phyloP scores from a whole-genome alignment of 2,329 filamentous ascomycete genomes.

The Alternaria triticimaculans region DNA sequence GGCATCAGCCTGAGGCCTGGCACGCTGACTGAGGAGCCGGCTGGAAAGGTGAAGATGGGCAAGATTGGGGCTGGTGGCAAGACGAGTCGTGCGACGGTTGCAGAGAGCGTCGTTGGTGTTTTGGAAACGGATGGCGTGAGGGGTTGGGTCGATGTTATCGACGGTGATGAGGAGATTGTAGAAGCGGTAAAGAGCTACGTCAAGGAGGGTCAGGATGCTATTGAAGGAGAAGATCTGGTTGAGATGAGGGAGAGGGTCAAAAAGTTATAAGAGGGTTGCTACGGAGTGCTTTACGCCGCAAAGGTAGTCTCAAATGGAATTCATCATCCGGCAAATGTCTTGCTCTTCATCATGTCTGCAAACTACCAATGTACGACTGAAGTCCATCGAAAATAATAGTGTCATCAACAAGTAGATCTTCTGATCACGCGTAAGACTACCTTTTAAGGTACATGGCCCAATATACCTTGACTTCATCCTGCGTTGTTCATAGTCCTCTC shows the following conservation, averaged over 20 bases:
- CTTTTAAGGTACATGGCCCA: too few species aligned
- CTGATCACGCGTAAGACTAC: too few species aligned
- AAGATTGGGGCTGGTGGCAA: constrained; percentile 52
- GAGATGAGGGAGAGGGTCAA: constrained; percentile 46
- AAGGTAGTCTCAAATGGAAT: background rate
- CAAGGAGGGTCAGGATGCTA: constrained; percentile 54
- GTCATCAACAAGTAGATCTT: too few species aligned
- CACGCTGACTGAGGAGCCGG: constrained; percentile 55
- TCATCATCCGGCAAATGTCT: too few species aligned
- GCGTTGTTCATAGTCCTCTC: background rate
- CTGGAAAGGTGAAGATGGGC: constrained; percentile 57
- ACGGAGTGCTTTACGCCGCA: background rate
- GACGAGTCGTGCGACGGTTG: constrained; percentile 59
- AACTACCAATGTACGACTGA: too few species aligned
- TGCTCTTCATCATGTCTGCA: too few species aligned
- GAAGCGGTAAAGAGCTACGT: constrained; percentile 56
- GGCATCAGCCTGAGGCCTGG: constrained; percentile 62
- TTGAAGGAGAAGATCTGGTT: constrained; percentile 60
- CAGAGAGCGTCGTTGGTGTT: constrained; percentile 57
- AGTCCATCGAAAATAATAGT: too few species aligned
- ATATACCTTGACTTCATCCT: too few species aligned
- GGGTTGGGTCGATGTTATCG: constrained; percentile 62
- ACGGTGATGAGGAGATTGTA: constrained; percentile 56
- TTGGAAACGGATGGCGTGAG: constrained; percentile 56
- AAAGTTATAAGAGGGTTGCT: constrained; percentile 12